These are phyloP conservation scores for Puccinia novopanici DNA, from an alignment of 1,284 basidiomycete genomes.

Conservation along the genomic window DNA sequence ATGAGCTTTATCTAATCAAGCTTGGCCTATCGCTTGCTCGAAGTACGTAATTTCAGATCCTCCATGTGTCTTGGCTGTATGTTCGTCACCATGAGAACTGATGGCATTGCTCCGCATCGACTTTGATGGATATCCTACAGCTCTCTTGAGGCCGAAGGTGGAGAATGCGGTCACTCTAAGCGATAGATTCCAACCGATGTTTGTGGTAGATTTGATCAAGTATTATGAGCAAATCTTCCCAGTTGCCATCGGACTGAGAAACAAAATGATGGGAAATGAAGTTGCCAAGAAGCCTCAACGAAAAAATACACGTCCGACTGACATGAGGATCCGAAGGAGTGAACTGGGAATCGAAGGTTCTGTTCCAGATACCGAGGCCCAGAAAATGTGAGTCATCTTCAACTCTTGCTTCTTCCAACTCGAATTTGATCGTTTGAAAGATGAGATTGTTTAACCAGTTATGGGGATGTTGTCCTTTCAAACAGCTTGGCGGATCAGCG, in stretches of 20 bases:
- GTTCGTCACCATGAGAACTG: background rate
- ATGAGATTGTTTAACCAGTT: background rate
- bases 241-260: slow-evolving; percentile 19
- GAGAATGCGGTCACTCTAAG: slow-evolving; percentile 45
- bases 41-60: background rate
- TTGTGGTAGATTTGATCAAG: slow-evolving; percentile 31
- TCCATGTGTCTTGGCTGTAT: background rate
- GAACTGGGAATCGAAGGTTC: slow-evolving; percentile 42
- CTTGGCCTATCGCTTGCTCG: slow-evolving; percentile 41
- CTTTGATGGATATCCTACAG: background rate
- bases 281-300: slow-evolving; percentile 10
- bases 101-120: background rate
- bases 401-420: background rate
- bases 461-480: background rate
- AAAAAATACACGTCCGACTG: slow-evolving; percentile 35
- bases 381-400: slow-evolving; percentile 27
- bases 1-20: slow-evolving; percentile 35
- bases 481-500: slow-evolving; percentile 40
- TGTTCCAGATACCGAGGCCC: slow-evolving; percentile 31
- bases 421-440: background rate
- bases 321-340: slow-evolving; percentile 44
- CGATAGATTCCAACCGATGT: slow-evolving; percentile 42
- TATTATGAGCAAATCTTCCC: slow-evolving; percentile 43
- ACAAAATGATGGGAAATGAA: slow-evolving; percentile 10
- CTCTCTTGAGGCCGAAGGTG: slow-evolving; percentile 32